Conservation (phyloP, 306 rosid species). For the Spatholobus suberectus region DNA sequence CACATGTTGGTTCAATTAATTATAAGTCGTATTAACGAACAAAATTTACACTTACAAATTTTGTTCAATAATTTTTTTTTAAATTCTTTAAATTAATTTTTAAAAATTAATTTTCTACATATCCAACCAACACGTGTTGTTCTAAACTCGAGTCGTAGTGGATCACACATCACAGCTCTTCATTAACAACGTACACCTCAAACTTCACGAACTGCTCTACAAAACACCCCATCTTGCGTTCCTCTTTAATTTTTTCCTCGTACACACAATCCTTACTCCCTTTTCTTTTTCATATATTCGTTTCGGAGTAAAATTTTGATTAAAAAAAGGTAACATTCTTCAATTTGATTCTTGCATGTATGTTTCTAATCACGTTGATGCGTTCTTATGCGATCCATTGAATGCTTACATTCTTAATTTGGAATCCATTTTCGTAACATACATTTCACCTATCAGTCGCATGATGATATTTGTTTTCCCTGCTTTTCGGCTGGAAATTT, state of each 20-base stretch:
- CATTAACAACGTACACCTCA: constrained; percentile 23
- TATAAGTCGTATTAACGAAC: too few relatives aligned
- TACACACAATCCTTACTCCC: background rate
- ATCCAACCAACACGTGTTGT: constrained; percentile 10
- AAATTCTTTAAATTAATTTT: background rate
- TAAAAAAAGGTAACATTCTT: constrained; percentile 28
- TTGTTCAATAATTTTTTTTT: background rate
- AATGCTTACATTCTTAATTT: constrained; percentile 3
- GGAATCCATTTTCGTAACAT: background rate
- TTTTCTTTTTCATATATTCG: background rate
- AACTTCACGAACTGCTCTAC: constrained; percentile 36
- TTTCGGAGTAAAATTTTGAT: background rate
- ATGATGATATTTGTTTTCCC: background rate
- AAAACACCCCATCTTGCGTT: background rate
- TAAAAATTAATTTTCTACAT: too few relatives aligned
- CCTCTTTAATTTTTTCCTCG: background rate
- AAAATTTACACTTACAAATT: background rate
- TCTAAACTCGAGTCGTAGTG: background rate
- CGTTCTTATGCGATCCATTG: background rate
- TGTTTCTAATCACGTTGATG: constrained; percentile 7
- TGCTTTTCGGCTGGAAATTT: background rate
- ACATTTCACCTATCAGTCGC: too few relatives aligned
- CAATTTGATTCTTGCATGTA: constrained; percentile 1
- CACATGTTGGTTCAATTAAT: too few relatives aligned
- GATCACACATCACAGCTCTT: constrained; percentile 8